phyloP scores from a whole-genome alignment of 2,329 filamentous ascomycete genomes.

The Aspergillus sp. region DNA sequence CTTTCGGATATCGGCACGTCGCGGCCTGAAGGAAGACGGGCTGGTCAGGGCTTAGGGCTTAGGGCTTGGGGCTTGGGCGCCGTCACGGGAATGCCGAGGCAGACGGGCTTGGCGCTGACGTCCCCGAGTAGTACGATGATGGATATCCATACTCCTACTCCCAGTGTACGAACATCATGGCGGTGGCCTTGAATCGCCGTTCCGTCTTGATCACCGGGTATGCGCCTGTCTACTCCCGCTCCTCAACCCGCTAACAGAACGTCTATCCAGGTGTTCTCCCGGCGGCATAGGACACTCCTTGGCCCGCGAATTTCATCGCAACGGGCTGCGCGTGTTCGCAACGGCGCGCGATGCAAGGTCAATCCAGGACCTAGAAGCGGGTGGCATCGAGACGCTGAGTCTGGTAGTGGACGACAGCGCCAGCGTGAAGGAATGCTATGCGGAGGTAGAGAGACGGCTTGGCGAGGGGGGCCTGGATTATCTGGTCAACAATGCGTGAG shows the following conservation, averaged over 20 bases:
- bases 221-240: slow-evolving; percentile 5
- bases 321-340: slow-evolving; percentile 48
- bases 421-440: slow-evolving; percentile 41
- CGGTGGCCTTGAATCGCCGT: slow-evolving; percentile 21
- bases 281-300: slow-evolving; percentile 52
- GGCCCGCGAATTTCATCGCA: slow-evolving; percentile 46
- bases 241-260: background rate
- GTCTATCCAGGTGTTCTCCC: slow-evolving; percentile 25
- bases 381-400: slow-evolving; percentile 46
- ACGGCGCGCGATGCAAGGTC: slow-evolving; percentile 45
- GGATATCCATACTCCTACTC: too few relatives aligned
- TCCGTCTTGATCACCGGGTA: slow-evolving; percentile 37
- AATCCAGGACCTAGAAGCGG: slow-evolving; percentile 40
- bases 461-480: slow-evolving; percentile 43
- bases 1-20: slow-evolving; percentile 6
- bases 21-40: too few relatives aligned
- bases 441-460: slow-evolving; percentile 39
- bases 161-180: too few relatives aligned
- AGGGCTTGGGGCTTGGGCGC: too few relatives aligned
- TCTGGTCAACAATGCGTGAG: slow-evolving; percentile 50
- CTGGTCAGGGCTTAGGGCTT: too few relatives aligned
- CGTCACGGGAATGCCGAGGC: too few relatives aligned
- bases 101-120: too few relatives aligned
- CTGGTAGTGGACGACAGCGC: slow-evolving; percentile 44
- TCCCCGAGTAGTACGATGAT: too few relatives aligned